phyloP scores from a whole-genome alignment of 2,329 filamentous ascomycete species.

The Karstenula rhodostoma region DNA sequence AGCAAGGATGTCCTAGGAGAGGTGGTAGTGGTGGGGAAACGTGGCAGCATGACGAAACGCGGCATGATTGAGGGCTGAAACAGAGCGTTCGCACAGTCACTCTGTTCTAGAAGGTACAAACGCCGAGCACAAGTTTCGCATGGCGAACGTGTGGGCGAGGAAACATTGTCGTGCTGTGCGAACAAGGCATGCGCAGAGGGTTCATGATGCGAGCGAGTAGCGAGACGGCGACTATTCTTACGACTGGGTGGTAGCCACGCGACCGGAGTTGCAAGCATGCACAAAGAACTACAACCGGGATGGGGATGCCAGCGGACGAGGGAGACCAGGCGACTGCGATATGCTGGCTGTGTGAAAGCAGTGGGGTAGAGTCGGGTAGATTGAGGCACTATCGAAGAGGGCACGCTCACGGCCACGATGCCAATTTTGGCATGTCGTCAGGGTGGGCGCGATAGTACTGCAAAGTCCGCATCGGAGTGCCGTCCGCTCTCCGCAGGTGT shows the following conservation, averaged over 20 bases:
- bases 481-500: conserved; percentile 13
- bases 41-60: background rate
- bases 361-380: conserved; percentile 23
- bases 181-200: background rate
- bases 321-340: conserved; percentile 1
- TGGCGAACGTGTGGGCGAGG: conserved; percentile 11
- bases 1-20: background rate
- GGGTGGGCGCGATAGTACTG: conserved; percentile 18
- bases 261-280: conserved; percentile 3
- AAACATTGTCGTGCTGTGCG: conserved; percentile 4
- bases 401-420: conserved; percentile 6
- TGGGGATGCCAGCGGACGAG: conserved; percentile 11
- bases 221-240: conserved; percentile 7
- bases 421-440: conserved; percentile 13
- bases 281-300: background rate
- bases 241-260: conserved; percentile 4
- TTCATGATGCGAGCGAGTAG: conserved; percentile 7
- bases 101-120: background rate
- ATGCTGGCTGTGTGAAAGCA: conserved; percentile 1
- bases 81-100: background rate
- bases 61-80: conserved; percentile 7
- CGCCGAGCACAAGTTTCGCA: conserved; percentile 8
- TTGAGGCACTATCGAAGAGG: conserved; percentile 16
- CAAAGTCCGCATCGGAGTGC: conserved; percentile 19
- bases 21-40: background rate